Percentiles rank a stretch among this genome's conserved stretches.
Conservation (phyloP, 352 stramenopile genomes). For the Phytopythium delawarense region DNA sequence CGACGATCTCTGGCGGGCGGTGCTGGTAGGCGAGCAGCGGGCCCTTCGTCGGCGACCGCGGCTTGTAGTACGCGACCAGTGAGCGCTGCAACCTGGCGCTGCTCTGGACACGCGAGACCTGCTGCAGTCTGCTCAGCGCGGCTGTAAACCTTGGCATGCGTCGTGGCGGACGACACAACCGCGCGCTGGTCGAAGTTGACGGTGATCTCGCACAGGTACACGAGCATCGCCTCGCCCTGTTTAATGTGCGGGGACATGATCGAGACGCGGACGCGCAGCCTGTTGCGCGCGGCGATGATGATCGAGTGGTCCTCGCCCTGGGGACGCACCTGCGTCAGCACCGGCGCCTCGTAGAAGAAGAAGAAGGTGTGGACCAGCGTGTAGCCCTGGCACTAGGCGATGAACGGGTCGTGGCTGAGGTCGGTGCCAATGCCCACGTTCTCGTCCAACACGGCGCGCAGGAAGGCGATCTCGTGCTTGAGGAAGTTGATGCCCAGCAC, state of each 20-base stretch:
- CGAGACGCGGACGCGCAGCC: slow-evolving; percentile 18
- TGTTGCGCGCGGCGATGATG: slow-evolving; percentile 8
- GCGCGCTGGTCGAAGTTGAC: slow-evolving; percentile 22
- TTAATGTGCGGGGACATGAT: slow-evolving; percentile 32
- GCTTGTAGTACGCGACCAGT: slow-evolving; percentile 8
- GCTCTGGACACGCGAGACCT: slow-evolving; percentile 15
- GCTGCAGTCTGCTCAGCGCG: slow-evolving; percentile 11
- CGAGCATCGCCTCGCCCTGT: slow-evolving; percentile 19
- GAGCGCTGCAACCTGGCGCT: slow-evolving; percentile 12
- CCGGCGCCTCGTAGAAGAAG: too few relatives aligned
- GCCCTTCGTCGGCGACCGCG: neutral
- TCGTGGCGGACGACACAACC: slow-evolving; percentile 20
- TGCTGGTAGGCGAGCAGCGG: neutral
- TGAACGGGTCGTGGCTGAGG: too few relatives aligned
- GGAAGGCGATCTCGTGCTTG: slow-evolving; percentile 27
- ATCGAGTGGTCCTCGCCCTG: slow-evolving; percentile 8
- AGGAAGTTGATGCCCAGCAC: slow-evolving; percentile 22
- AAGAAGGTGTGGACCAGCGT: too few relatives aligned
- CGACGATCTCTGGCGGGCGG: neutral
- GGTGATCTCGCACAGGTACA: slow-evolving; percentile 23
- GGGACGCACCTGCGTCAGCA: slow-evolving; percentile 4
- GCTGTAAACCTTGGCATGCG: slow-evolving; percentile 13
- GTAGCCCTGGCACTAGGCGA: too few relatives aligned
- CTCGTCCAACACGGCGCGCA: too few relatives aligned
- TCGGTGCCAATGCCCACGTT: too few relatives aligned